Conservation (phyloP, 768 basidiomycete genomes). For the Tylopilus sp. region DNA sequence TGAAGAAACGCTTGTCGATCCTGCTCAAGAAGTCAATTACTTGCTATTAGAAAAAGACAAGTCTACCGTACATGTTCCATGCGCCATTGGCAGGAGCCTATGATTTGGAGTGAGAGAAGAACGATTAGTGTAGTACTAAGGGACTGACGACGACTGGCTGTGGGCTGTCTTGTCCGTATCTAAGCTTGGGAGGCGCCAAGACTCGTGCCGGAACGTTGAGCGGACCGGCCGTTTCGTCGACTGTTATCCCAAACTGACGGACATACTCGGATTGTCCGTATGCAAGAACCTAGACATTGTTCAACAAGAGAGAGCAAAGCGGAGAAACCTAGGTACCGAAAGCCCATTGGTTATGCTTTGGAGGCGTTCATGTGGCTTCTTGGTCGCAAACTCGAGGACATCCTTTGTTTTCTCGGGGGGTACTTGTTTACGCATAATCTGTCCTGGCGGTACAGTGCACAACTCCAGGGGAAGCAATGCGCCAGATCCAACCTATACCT, state of each 20-base stretch:
- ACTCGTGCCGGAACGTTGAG: conserved; percentile 60
- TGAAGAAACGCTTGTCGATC: conserved; percentile 71
- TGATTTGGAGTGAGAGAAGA: conserved; percentile 3
- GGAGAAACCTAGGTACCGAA: conserved; percentile 34
- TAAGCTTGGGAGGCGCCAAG: conserved; percentile 59
- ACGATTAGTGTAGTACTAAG: background rate
- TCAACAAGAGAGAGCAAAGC: background rate
- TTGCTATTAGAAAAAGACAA: background rate
- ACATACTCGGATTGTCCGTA: conserved; percentile 78
- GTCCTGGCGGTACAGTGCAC: conserved; percentile 59
- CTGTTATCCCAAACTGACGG: conserved; percentile 66
- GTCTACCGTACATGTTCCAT: conserved; percentile 67
- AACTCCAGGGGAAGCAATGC: conserved; percentile 68
- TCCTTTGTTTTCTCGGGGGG: conserved; percentile 62
- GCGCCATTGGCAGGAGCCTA: conserved; percentile 63
- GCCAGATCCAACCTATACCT: conserved; percentile 50
- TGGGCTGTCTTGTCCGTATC: conserved; percentile 57
- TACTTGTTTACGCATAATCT: conserved; percentile 70
- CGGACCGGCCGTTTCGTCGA: conserved; percentile 48
- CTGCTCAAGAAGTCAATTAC: conserved; percentile 32
- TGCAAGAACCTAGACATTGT: conserved; percentile 45
- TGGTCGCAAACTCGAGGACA: conserved; percentile 65
- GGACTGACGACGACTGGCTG: conserved; percentile 54
- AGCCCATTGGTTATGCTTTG: conserved; percentile 52
- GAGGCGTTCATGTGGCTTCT: conserved; percentile 56